These are phyloP conservation scores for Nemophila menziesii DNA, from an alignment of 257 asterid species.

Conservation along the genomic window DNA sequence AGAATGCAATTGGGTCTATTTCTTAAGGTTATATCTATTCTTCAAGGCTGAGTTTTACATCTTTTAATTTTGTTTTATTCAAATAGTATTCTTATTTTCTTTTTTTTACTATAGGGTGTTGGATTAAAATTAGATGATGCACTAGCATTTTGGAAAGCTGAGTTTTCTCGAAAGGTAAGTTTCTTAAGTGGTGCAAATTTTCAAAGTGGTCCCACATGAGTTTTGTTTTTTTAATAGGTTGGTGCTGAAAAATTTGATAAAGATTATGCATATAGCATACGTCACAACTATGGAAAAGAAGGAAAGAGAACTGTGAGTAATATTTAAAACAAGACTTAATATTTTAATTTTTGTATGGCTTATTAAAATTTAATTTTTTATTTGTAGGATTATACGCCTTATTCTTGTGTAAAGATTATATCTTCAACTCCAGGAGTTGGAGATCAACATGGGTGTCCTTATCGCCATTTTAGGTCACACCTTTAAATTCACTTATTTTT, in stretches of 20 bases:
- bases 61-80: neutral
- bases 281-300: slow-evolving; percentile 97
- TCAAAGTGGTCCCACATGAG: neutral
- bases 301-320: slow-evolving; percentile 84
- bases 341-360: neutral
- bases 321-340: neutral
- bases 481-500: slow-evolving; percentile 13
- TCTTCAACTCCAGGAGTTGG: slow-evolving; percentile 80
- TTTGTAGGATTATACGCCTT: slow-evolving; percentile 90
- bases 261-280: slow-evolving; percentile 80
- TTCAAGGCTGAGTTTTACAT: neutral
- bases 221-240: slow-evolving; percentile 36
- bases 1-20: slow-evolving; percentile 90
- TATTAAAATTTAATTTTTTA: too few species aligned
- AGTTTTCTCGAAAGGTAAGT: slow-evolving; percentile 73
- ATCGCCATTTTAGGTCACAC: slow-evolving; percentile 85
- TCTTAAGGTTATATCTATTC: slow-evolving; percentile 56
- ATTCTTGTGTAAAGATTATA: slow-evolving; percentile 83
- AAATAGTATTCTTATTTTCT: neutral
- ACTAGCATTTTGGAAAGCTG: slow-evolving; percentile 91
- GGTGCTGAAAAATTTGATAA: slow-evolving; percentile 93
- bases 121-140: slow-evolving; percentile 98
- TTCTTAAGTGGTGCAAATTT: neutral
- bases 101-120: slow-evolving; percentile 44
- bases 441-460: slow-evolving; percentile 98